Percentiles rank a stretch among this genome's conserved stretches.
Conservation (phyloP, 108 stramenopile genomes). For the Nitzschia sp. region DNA sequence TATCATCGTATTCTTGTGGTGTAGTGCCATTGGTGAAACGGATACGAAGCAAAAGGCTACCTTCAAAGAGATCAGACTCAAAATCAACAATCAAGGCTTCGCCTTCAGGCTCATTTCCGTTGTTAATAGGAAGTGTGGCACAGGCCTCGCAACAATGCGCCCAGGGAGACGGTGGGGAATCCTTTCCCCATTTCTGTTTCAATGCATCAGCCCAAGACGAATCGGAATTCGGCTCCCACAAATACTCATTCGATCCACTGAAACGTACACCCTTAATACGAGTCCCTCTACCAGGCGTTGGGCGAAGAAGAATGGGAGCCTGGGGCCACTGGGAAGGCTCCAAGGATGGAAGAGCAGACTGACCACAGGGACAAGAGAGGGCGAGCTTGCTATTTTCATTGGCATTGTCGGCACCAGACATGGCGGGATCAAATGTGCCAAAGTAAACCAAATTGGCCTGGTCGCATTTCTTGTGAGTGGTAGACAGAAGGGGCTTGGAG, state of each 20-base stretch:
- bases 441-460: conserved; percentile 44
- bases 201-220: conserved; percentile 27
- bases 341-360: conserved; percentile 9
- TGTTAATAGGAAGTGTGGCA: conserved; percentile 66
- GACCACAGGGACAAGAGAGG: conserved; percentile 23
- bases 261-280: conserved; percentile 58
- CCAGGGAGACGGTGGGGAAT: conserved; percentile 9
- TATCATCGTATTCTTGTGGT: conserved; percentile 42
- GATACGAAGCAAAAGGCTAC: conserved; percentile 62
- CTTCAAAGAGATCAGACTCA: conserved; percentile 68
- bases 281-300: conserved; percentile 55
- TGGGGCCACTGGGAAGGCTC: conserved; percentile 57
- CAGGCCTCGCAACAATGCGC: conserved; percentile 44
- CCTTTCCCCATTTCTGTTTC: conserved; percentile 27
- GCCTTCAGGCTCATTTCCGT: conserved; percentile 61
- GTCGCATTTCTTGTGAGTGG: conserved; percentile 22
- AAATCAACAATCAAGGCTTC: conserved; percentile 71
- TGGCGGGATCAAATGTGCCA: conserved; percentile 41
- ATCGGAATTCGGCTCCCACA: conserved; percentile 41
- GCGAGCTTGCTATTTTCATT: conserved; percentile 4
- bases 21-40: conserved; percentile 43
- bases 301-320: conserved; percentile 58
- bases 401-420: neutral
- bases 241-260: conserved; percentile 33
- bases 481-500: conserved; percentile 5